Base-by-base conservation (phyloP, 2,329 filamentous ascomycete genomes). In the Zasmidium citrigriseum region DNA sequence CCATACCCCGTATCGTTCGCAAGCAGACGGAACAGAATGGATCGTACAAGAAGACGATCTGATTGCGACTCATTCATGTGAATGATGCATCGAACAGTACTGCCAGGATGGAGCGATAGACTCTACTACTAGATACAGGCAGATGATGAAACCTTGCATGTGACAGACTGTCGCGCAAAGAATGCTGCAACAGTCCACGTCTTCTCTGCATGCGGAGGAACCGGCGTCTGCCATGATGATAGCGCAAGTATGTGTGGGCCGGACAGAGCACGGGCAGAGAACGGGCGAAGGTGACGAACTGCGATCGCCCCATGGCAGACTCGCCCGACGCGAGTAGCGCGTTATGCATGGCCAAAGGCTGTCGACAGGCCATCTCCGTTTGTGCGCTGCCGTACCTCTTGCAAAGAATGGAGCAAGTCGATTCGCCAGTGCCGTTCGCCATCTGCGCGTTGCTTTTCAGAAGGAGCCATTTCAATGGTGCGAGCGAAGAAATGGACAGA, bases 1-100 rank as follows among this genome's bases (percentile, higher is more conserved):
- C 73, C 11, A 67, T 86, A 61, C 85, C 85, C 4, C 76, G 81
- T 52, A 76, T 87, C 16, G 73, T 83, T 54, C 64, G 61, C 48
- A 46, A 54, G 25, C 34, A 54, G 22, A 46, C 58, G 10, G 50
- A 66, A 5, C 48, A 57, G 38, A 58, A 63, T n/a, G 58, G 60
- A n/a, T 44, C 27, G 21, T 25, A 38, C 25, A 65, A 63, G 56
- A 65, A 65, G 52, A 25, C 18, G 46, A 53, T 24, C 34, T 41
- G 34, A 41, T 41, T n/a, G 34, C n/a, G n/a, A n/a, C n/a, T n/a
- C n/a, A n/a, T n/a, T n/a, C n/a, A n/a, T n/a, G n/a, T n/a, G n/a
- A n/a, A n/a, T n/a, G n/a, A n/a, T n/a, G n/a, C n/a, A n/a, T n/a
- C n/a, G n/a, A n/a, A n/a, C n/a, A n/a, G n/a, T n/a, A n/a, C n/a